Evolutionary conservation across 2,329 filamentous ascomycete genomes (phyloP), one percentile per base, ranked within the genome.

Genomic region (Scopulariopsis brevicaulis): DNA sequence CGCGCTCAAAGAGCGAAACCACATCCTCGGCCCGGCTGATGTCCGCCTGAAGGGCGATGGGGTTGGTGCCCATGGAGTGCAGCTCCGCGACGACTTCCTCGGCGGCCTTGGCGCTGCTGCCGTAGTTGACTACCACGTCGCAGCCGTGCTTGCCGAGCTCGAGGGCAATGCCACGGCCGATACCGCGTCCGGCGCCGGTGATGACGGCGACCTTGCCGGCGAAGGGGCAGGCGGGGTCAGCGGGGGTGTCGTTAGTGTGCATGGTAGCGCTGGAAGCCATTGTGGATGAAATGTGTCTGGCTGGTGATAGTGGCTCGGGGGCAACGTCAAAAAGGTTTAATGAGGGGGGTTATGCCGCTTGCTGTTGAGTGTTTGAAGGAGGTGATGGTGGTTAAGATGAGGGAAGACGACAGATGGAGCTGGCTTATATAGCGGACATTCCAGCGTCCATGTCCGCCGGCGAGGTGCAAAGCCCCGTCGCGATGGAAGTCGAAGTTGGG

Each of bases 101-200:
- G 24, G 86, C 86, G 0, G 80, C 73, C 24, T 69, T 67, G 37
- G 75, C 68, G 64, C 82, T 80, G 55, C 77, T 78, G 58, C 77
- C 73, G 70, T 89, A 89, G 75, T 88, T 89, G 68, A 89, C 78
- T 28, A 87, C 76, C 56, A 89, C 76, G 58, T 76, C 81, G 65
- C 80, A 81, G 48, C 85, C 85, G 62, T 83, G 83, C 67, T 79
- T 77, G 67, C 79, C 84, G 48, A 88, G 82, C 70, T 87, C 84
- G 57, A 86, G 75, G 62, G 85, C 84, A 57, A 85, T 85, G 57
- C 83, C 83, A 56, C 76, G 73, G 46, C 85, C 85, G 64, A 88
- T 88, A 59, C 85, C 85, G 40, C 84, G 83, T 56, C 83, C 82
- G 54, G 80, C 73, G 48, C 81, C 85, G 18, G 85, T 88, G 69